Percentiles rank a stretch among this genome's conserved stretches.
phyloP scores from a whole-genome alignment of 2,329 filamentous ascomycete genomes.

The Hypoxylon rubiginosum region DNA sequence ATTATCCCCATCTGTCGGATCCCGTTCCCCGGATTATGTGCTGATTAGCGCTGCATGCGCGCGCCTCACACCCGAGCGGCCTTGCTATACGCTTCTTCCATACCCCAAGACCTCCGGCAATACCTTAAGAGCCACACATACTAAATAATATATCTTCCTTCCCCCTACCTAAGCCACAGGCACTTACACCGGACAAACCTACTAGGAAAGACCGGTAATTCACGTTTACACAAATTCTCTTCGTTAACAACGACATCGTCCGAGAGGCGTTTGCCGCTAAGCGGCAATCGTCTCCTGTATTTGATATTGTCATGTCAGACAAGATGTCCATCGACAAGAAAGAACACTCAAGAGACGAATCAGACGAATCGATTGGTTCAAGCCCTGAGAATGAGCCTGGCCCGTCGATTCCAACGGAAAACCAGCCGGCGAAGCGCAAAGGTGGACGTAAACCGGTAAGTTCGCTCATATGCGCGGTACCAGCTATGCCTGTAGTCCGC shows the following conservation, averaged over 20 bases:
- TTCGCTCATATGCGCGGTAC: slow-evolving; percentile 35
- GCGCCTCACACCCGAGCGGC: slow-evolving; percentile 45
- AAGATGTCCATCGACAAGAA: slow-evolving; percentile 76
- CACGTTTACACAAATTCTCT: slow-evolving; percentile 26
- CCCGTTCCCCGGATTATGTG: slow-evolving; percentile 58
- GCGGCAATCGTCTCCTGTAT: slow-evolving; percentile 57
- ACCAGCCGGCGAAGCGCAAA: slow-evolving; percentile 88
- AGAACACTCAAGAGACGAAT: slow-evolving; percentile 69
- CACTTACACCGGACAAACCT: slow-evolving; percentile 31
- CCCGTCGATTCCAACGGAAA: slow-evolving; percentile 61
- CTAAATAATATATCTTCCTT: slow-evolving; percentile 15
- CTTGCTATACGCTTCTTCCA: slow-evolving; percentile 22
- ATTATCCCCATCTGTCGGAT: slow-evolving; percentile 57
- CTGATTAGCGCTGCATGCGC: slow-evolving; percentile 58
- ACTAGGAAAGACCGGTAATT: slow-evolving; percentile 25
- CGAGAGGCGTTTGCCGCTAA: slow-evolving; percentile 58
- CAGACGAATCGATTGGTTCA: slow-evolving; percentile 72
- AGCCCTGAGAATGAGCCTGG: slow-evolving; percentile 69
- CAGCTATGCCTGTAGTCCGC: slow-evolving; percentile 15
- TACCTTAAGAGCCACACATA: slow-evolving; percentile 33
- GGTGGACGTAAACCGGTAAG: slow-evolving; percentile 96
- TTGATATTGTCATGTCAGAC: slow-evolving; percentile 70
- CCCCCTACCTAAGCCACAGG: slow-evolving; percentile 21
- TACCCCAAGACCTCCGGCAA: slow-evolving; percentile 21
- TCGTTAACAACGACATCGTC: slow-evolving; percentile 36